Evolutionary conservation across 2,329 filamentous ascomycete genomes (phyloP).

Genomic region (Trichoderma sp.): DNA sequence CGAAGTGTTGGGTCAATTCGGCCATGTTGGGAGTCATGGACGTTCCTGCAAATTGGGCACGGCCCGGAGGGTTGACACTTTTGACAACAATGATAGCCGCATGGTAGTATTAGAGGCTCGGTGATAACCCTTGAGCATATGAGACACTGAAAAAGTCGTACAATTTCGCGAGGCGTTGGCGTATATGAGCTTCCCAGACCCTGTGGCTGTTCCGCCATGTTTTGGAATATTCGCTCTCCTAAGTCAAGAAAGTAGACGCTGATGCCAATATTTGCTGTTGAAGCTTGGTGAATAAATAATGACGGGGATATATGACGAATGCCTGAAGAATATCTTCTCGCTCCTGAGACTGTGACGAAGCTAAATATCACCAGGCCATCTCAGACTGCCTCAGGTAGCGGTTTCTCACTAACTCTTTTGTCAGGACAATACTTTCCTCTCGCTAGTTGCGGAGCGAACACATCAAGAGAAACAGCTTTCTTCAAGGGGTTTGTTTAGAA

Average conservation of each 20-base stretch:
- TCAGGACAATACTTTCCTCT: background rate
- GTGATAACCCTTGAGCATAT: background rate
- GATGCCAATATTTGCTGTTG: background rate
- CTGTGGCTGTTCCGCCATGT: background rate
- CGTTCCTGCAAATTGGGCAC: background rate
- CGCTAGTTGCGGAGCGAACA: background rate
- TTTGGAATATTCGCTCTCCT: background rate
- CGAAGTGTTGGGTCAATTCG: background rate
- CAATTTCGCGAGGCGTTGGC: background rate
- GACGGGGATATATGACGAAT: background rate
- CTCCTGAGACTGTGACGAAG: background rate
- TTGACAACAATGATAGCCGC: background rate
- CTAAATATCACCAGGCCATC: background rate
- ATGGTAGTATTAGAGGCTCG: background rate
- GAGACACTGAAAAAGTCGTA: background rate
- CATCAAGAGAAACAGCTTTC: background rate
- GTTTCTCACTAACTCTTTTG: background rate
- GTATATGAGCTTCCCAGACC: background rate
- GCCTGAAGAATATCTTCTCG: background rate
- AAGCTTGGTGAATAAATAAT: background rate
- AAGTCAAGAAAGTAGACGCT: background rate
- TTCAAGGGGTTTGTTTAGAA: background rate
- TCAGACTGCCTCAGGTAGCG: background rate
- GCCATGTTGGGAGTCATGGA: background rate
- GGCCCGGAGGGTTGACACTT: background rate